These are phyloP conservation scores for Epichloe baconii DNA, from an alignment of 2,329 filamentous ascomycete species.

Conservation along the genomic window DNA sequence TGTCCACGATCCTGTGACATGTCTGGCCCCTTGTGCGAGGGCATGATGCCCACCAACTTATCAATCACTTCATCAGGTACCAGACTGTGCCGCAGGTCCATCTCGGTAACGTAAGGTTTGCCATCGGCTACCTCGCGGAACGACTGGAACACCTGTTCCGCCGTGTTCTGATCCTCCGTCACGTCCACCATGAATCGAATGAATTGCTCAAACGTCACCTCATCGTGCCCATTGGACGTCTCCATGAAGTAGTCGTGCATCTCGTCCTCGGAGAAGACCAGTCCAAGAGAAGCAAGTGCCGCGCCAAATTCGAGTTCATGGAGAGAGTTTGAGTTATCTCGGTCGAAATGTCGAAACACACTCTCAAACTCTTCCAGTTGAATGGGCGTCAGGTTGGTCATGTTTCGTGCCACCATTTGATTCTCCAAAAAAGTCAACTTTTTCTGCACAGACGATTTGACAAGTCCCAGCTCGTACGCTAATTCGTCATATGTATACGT, in stretches of 20 bases:
- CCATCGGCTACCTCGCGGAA: constrained; percentile 97
- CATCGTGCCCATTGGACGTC: constrained; percentile 64
- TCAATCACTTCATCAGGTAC: constrained; percentile 97
- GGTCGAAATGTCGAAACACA: constrained; percentile 95
- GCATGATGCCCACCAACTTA: constrained; percentile 78
- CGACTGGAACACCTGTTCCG: constrained; percentile 95
- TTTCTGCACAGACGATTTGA: constrained; percentile 86
- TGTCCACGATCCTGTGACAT: constrained; percentile 71
- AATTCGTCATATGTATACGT: constrained; percentile 97
- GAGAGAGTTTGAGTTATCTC: constrained; percentile 78
- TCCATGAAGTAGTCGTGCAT: constrained; percentile 93
- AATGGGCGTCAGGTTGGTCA: constrained; percentile 97
- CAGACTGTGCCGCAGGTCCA: constrained; percentile 86
- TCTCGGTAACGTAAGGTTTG: constrained; percentile 96
- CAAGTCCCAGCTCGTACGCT: constrained; percentile 81
- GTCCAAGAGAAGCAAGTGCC: constrained; percentile 81
- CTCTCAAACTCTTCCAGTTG: constrained; percentile 98
- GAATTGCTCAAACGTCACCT: constrained; percentile 95
- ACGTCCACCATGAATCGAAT: constrained; percentile 99
- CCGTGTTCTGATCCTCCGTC: constrained; percentile 96
- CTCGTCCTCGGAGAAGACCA: constrained; percentile 94
- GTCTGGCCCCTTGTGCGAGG: constrained; percentile 70
- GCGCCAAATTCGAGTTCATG: constrained; percentile 94
- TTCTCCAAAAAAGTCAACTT: constrained; percentile 92
- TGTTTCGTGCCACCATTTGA: constrained; percentile 93